A percentile compares a stretch with the other conserved stretches of the same genome.
Evolutionary conservation across 108 stramenopile genomes (phyloP).

Genomic region (Stephanodiscus minutulus): DNA sequence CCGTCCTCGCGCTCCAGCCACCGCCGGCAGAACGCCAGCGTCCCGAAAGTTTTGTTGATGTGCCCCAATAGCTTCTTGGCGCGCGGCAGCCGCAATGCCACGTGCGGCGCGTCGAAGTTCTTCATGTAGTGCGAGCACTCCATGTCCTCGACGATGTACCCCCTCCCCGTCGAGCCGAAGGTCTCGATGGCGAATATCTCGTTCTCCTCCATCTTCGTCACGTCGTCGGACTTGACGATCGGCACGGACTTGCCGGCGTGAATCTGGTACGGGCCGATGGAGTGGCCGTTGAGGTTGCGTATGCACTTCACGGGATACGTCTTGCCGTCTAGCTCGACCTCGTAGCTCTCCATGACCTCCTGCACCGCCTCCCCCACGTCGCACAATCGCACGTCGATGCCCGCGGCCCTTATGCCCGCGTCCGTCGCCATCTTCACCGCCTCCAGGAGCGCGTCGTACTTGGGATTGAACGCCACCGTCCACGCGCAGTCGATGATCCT

Average conservation of each 20-base stretch:
- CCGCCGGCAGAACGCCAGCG: constrained; percentile 97
- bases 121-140: constrained; percentile 99
- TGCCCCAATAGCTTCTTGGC: constrained; percentile 92
- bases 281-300: constrained; percentile 98
- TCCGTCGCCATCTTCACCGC: constrained; percentile 96
- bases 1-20: constrained; percentile 99
- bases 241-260: constrained; percentile 98
- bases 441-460: constrained; percentile 90
- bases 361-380: constrained; percentile 97
- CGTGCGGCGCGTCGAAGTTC: constrained; percentile 93
- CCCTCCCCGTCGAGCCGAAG: constrained; percentile 96
- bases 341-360: constrained; percentile 98
- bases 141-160: constrained; percentile 96
- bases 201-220: constrained; percentile 97
- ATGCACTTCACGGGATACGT: constrained; percentile 91
- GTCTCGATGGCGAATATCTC: constrained; percentile 99
- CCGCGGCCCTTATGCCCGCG: constrained; percentile 90
- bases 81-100: constrained; percentile 91
- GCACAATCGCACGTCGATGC: constrained; percentile 96
- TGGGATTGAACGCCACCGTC: constrained; percentile 95
- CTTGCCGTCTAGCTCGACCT: constrained; percentile 94
- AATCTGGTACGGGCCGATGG: constrained; percentile 97
- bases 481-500: constrained; percentile 99
- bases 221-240: constrained; percentile 94
- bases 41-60: constrained; percentile 99